Evolutionary conservation across 2,329 filamentous ascomycete species (phyloP), one percentile per base, ranked within the genome.

Genomic region (Penicillium nordicum): DNA sequence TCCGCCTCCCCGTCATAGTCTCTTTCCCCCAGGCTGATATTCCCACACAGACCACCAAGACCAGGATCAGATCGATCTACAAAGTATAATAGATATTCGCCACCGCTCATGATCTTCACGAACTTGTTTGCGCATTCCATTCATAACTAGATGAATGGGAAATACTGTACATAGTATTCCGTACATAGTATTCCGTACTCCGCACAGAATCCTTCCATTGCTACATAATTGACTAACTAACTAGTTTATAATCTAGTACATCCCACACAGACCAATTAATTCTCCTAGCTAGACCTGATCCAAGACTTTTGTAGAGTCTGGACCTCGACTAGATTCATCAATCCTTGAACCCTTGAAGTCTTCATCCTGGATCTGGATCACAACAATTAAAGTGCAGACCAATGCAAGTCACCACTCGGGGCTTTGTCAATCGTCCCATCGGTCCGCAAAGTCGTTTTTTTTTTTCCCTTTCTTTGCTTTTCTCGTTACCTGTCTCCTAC

Each of bases 21-120:
- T 23, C 30, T 9, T 25, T 34, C 23, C 16, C n/a, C 30, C 37
- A 14, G 6, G 32, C 23, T 5, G 27, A 27, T 16, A 32, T 38
- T 32, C 5, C 23, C 8, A 50, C 51, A 49, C 38, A 50, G 45
- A 51, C 34, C 38, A 47, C 43, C 34, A 44, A 16, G 4, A 18
- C 37, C 25, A 40, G 41, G 41, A 51, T 38, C 16, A 25, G 36
- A 56, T 50, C 38, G 52, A 53, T 59, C 58, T 51, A 30, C 48
- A 53, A 42, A 48, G 40, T 21, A 50, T 44, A 50, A 38, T n/a
- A 12, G 9, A 36, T 21, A 7, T 46, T 52, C 5, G 42, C 53
- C 48, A 55, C 52, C 25, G 25, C 46, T 45, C n/a, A 45, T 30
- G 41, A 46, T 49, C 36, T 29, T 25, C 27, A 16, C 16, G 11